Percentiles rank a stretch among this genome's conserved stretches.
These are phyloP conservation scores for Voacanga thouarsii DNA, from an alignment of 257 asterid genomes.

Conservation along the genomic window DNA sequence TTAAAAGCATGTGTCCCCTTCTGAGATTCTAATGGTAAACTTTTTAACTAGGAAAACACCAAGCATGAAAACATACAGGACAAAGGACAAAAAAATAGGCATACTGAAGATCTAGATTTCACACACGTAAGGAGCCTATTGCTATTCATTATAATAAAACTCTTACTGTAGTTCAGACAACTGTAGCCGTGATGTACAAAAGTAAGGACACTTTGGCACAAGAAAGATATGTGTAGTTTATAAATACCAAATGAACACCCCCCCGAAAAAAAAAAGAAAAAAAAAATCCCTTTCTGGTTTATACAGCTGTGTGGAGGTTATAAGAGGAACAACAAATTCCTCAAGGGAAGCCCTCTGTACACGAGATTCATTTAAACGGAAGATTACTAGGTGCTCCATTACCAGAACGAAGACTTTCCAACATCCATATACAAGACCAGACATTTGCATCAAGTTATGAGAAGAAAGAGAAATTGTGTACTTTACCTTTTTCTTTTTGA, in stretches of 20 bases:
- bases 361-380: neutral
- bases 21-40: neutral
- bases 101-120: neutral
- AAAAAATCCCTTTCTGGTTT: neutral
- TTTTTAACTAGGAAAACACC: neutral
- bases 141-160: neutral
- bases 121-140: neutral
- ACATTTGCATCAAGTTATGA: neutral
- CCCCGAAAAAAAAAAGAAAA: neutral
- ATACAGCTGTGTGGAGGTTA: neutral
- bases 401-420: neutral
- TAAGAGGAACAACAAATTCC: neutral
- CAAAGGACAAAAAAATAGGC: no score
- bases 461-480: neutral
- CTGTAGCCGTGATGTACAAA: neutral
- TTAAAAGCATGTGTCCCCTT: neutral
- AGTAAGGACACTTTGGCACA: neutral
- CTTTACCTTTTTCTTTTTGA: constrained; percentile 43
- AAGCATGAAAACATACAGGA: neutral
- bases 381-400: no score
- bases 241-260: neutral
- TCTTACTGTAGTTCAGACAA: neutral
- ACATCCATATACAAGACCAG: neutral
- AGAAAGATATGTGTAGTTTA: neutral
- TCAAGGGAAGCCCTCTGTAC: neutral